Conservation (phyloP, 768 basidiomycete species). For the Suillus discolor region DNA sequence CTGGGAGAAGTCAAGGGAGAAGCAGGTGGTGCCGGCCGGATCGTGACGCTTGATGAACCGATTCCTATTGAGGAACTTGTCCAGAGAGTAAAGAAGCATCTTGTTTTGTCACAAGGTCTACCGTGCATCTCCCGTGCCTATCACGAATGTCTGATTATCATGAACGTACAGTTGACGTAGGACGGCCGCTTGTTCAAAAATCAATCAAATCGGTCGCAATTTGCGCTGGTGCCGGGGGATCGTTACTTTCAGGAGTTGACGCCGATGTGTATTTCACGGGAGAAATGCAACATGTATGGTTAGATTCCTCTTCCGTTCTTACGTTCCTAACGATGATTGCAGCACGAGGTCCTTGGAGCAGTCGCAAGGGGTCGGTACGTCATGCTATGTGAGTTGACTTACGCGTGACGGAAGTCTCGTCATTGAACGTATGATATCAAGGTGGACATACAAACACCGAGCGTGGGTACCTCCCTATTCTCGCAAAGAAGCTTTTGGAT, state of each 20-base stretch:
- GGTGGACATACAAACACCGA: slow-evolving; percentile 96
- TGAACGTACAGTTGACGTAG: slow-evolving; percentile 62
- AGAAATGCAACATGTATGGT: slow-evolving; percentile 84
- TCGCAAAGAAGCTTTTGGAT: slow-evolving; percentile 71
- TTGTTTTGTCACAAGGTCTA: slow-evolving; percentile 61
- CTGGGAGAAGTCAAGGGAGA: slow-evolving; percentile 42
- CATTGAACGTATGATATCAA: slow-evolving; percentile 31
- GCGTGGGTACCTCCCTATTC: slow-evolving; percentile 83
- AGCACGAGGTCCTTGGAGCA: slow-evolving; percentile 89
- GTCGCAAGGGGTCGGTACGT: slow-evolving; percentile 77
- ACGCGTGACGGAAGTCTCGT: slow-evolving; percentile 13
- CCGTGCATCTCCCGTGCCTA: slow-evolving; percentile 9
- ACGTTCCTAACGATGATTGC: slow-evolving; percentile 22
- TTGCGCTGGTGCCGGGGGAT: slow-evolving; percentile 89
- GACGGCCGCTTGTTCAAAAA: slow-evolving; percentile 42
- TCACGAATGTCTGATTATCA: neutral
- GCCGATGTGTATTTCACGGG: slow-evolving; percentile 94
- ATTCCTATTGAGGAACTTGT: slow-evolving; percentile 63
- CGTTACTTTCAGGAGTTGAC: slow-evolving; percentile 65
- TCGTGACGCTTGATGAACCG: slow-evolving; percentile 62
- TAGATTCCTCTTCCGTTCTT: slow-evolving; percentile 15
- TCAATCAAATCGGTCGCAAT: slow-evolving; percentile 71
- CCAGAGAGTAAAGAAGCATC: slow-evolving; percentile 66
- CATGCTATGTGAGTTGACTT: slow-evolving; percentile 68
- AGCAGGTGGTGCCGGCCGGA: slow-evolving; percentile 67